These are phyloP conservation scores for Podaxis sp. DNA, from an alignment of 768 basidiomycete genomes.

Conservation along the genomic window DNA sequence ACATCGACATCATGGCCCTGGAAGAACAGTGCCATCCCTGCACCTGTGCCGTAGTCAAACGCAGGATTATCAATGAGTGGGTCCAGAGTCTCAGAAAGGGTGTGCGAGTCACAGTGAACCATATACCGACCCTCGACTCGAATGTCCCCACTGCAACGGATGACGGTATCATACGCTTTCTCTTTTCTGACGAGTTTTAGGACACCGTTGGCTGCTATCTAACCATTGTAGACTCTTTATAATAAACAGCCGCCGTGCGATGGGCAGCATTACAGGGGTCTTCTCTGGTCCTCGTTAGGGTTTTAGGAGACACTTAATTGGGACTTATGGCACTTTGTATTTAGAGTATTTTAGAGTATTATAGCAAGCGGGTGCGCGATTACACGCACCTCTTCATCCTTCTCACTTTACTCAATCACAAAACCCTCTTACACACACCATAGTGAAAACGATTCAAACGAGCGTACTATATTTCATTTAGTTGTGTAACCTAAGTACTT, in stretches of 20 bases:
- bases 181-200: neutral
- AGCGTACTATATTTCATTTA: slow-evolving; percentile 5
- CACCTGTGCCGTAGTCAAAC: slow-evolving; percentile 1
- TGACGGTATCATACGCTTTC: neutral
- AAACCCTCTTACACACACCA: neutral
- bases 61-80: slow-evolving; percentile 5
- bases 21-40: slow-evolving; percentile 9
- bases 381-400: neutral
- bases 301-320: too few relatives aligned
- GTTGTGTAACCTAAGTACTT: neutral
- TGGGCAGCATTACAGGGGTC: too few relatives aligned
- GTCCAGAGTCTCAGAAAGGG: neutral
- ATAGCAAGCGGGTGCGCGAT: too few relatives aligned
- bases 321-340: too few relatives aligned
- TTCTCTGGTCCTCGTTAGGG: too few relatives aligned
- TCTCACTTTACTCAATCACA: neutral
- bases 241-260: neutral
- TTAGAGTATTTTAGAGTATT: too few relatives aligned
- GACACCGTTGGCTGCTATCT: neutral
- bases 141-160: neutral
- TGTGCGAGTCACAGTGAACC: neutral
- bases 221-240: neutral
- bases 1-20: neutral
- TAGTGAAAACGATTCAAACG: neutral
- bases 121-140: neutral